These are phyloP conservation scores for Diatrype stigma DNA, from an alignment of 2,329 filamentous ascomycete species.

Conservation along the genomic window DNA sequence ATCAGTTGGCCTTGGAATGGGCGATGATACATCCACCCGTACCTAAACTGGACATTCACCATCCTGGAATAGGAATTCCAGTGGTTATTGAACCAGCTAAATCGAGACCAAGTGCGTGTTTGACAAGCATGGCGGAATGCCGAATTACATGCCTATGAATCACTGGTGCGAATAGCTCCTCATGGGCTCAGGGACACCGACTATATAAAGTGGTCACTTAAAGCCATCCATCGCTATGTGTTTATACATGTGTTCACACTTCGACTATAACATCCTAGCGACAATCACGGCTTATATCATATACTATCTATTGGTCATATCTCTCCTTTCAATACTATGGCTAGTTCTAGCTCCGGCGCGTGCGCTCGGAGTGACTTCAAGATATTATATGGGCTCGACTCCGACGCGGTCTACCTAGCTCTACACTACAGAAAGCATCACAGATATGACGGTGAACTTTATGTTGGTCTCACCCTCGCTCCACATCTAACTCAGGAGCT, in stretches of 20 bases:
- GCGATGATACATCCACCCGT: too few relatives aligned
- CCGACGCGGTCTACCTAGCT: not conserved
- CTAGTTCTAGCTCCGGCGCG: not conserved
- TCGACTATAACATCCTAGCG: not conserved
- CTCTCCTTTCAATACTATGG: not conserved
- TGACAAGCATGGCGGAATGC: not conserved
- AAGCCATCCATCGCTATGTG: not conserved
- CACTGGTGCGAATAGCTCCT: not conserved
- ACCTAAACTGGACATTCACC: too few relatives aligned
- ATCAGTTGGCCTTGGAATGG: too few relatives aligned
- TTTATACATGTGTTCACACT: not conserved
- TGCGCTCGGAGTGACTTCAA: not conserved
- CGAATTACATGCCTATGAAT: not conserved
- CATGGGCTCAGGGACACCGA: not conserved
- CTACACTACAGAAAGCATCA: not conserved
- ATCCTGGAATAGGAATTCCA: too few relatives aligned
- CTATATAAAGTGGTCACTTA: not conserved
- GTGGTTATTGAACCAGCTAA: too few relatives aligned
- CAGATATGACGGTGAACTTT: not conserved
- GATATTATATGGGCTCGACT: not conserved
- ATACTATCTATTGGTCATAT: not conserved
- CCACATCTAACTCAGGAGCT: too few relatives aligned
- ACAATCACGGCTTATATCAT: not conserved
- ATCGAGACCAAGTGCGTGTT: too few relatives aligned
- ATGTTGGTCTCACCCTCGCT: not conserved